A percentile compares a stretch with the other conserved stretches of the same genome.
These are phyloP conservation scores for Pittosporum tobira DNA, from an alignment of 129 eudicot species.

Conservation along the genomic window DNA sequence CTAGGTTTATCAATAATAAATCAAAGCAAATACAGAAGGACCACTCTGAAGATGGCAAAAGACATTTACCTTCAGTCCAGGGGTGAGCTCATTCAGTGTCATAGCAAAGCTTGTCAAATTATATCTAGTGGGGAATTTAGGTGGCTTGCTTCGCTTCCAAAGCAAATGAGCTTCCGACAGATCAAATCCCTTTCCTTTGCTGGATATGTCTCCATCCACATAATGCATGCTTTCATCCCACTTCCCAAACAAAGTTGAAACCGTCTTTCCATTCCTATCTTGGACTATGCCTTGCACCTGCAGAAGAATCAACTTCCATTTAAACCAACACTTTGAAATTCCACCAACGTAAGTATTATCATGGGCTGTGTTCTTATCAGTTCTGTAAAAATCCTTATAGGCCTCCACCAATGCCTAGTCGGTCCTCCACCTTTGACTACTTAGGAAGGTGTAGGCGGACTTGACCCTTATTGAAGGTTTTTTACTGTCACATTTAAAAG, in stretches of 20 bases:
- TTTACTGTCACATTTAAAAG: no score
- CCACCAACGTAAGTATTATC: no score
- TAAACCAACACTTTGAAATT: neutral
- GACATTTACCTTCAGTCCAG: conserved; percentile 54
- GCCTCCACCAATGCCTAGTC: no score
- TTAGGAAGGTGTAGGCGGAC: no score
- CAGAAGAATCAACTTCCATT: conserved; percentile 9
- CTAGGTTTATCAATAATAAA: neutral
- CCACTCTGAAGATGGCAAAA: neutral
- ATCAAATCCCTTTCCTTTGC: conserved; percentile 60
- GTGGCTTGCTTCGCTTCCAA: conserved; percentile 94
- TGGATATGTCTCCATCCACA: conserved; percentile 60
- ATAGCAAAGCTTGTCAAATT: conserved; percentile 91
- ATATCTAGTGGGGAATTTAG: conserved; percentile 78
- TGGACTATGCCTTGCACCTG: conserved; percentile 95
- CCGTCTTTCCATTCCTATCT: conserved; percentile 76
- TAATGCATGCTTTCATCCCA: conserved; percentile 99
- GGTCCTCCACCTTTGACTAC: no score
- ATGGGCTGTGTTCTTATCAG: no score
- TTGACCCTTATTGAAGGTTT: no score
- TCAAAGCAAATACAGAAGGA: neutral
- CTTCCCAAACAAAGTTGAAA: conserved; percentile 87
- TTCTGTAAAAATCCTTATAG: neutral
- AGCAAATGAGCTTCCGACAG: conserved; percentile 63
- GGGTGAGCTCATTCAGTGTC: conserved; percentile 81